phyloP scores from a whole-genome alignment of 352 stramenopile genomes.

The Globisporangium sylvaticum region DNA sequence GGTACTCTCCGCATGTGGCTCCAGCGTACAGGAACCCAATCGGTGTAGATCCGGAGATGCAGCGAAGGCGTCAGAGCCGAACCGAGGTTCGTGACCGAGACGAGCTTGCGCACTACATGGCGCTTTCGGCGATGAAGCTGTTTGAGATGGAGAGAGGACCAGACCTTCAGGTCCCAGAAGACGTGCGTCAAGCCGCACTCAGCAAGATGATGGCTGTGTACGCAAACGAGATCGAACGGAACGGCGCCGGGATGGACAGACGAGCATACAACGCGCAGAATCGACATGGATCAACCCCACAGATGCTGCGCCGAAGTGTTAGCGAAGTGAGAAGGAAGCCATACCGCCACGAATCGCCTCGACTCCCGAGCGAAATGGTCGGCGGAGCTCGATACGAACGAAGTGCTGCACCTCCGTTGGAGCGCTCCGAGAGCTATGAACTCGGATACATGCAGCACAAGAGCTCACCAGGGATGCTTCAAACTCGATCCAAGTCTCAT shows the following conservation, averaged over 20 bases:
- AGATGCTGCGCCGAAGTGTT: constrained; percentile 10
- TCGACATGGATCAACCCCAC: not conserved
- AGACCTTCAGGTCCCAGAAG: constrained; percentile 40
- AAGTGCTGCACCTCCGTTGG: not conserved
- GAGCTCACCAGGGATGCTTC: constrained; percentile 7
- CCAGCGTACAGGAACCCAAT: not conserved
- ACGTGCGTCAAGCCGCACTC: constrained; percentile 53
- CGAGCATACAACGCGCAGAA: not conserved
- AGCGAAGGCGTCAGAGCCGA: constrained; percentile 1
- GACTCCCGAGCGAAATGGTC: not conserved
- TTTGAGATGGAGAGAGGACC: constrained; percentile 63
- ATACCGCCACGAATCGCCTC: not conserved
- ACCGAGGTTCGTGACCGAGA: constrained; percentile 16
- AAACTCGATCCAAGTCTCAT: constrained; percentile 7
- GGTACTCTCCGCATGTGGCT: not conserved
- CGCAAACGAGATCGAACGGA: constrained; percentile 60
- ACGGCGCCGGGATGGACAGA: constrained; percentile 14
- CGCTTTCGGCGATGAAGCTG: constrained; percentile 71
- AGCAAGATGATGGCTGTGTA: constrained; percentile 80
- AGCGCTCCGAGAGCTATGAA: constrained; percentile 1
- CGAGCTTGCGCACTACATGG: constrained; percentile 57
- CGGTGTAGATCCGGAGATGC: constrained; percentile 1
- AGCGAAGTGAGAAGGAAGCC: constrained; percentile 4
- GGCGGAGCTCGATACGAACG: not conserved
- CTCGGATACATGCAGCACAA: constrained; percentile 11